Percentiles rank a stretch among this genome's conserved stretches.
These are phyloP conservation scores for Pseudonitzschia pungens DNA, from an alignment of 108 stramenopile genomes.

Conservation along the genomic window DNA sequence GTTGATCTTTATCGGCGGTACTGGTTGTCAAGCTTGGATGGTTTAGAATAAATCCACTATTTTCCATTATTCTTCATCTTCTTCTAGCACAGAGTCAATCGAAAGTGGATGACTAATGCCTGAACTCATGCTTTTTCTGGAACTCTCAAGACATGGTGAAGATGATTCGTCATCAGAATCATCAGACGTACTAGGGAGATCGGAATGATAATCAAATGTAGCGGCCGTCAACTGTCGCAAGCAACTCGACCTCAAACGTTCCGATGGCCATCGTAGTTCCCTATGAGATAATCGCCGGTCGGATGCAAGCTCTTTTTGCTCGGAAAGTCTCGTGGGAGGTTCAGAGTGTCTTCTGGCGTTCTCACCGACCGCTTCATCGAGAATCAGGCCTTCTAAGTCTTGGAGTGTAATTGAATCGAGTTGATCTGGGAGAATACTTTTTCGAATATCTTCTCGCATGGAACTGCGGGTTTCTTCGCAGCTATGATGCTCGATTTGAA, in stretches of 20 bases:
- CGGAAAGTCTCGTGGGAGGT: not conserved
- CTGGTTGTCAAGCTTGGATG: no score
- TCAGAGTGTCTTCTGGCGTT: not conserved
- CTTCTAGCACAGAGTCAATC: not conserved
- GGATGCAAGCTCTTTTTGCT: not conserved
- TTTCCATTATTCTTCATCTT: not conserved
- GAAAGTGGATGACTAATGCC: not conserved
- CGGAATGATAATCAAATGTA: not conserved
- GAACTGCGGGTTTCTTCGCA: conserved; percentile 7
- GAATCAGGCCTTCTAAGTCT: not conserved
- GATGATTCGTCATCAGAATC: not conserved
- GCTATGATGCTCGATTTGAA: conserved; percentile 29
- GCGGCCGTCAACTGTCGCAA: not conserved
- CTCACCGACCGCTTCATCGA: not conserved
- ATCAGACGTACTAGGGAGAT: not conserved
- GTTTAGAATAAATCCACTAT: no score
- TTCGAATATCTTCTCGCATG: not conserved
- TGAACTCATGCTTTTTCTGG: not conserved
- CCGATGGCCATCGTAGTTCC: conserved; percentile 1
- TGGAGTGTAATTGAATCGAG: not conserved
- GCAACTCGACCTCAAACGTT: not conserved
- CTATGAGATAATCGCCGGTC: not conserved
- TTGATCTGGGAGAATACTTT: not conserved
- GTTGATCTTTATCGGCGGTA: no score
- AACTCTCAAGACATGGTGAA: not conserved